Conservation (phyloP, 768 basidiomycete genomes). For the Termitomyces sp. region DNA sequence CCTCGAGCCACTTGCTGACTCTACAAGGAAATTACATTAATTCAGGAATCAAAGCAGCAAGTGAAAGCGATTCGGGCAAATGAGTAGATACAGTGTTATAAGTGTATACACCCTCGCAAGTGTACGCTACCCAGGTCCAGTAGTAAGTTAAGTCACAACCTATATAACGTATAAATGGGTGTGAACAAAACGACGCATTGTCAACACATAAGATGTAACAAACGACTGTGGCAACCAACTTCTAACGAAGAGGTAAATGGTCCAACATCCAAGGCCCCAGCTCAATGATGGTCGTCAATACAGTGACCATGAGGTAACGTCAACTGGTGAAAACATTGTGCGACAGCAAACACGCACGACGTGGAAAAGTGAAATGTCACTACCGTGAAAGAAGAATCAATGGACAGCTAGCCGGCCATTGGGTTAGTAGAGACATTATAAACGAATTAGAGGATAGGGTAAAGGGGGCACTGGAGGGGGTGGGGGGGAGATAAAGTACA, state of each 20-base stretch:
- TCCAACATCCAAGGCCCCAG: constrained; percentile 9
- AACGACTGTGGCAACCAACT: constrained; percentile 12
- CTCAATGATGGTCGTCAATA: constrained; percentile 2
- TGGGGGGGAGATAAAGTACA: constrained; percentile 5
- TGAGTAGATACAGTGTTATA: too few relatives aligned
- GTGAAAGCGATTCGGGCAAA: too few relatives aligned
- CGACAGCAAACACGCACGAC: constrained; percentile 1
- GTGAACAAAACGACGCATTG: not conserved
- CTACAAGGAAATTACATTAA: too few relatives aligned
- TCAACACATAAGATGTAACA: constrained; percentile 1
- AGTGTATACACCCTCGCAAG: too few relatives aligned
- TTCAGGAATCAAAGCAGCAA: too few relatives aligned
- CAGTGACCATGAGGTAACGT: constrained; percentile 1
- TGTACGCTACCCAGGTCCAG: too few relatives aligned
- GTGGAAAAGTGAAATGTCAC: constrained; percentile 7
- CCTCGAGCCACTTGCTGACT: too few relatives aligned
- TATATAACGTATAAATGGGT: not conserved
- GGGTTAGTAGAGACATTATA: constrained; percentile 14
- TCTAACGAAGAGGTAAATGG: not conserved
- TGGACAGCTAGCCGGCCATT: constrained; percentile 7
- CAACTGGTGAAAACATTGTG: not conserved
- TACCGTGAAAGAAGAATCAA: constrained; percentile 6
- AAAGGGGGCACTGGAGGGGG: not conserved
- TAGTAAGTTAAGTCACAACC: too few relatives aligned
- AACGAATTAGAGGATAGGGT: constrained; percentile 2